Evolutionary conservation across 2,329 filamentous ascomycete species (phyloP).

Genomic region (Gnomoniopsis smithogilvyi): DNA sequence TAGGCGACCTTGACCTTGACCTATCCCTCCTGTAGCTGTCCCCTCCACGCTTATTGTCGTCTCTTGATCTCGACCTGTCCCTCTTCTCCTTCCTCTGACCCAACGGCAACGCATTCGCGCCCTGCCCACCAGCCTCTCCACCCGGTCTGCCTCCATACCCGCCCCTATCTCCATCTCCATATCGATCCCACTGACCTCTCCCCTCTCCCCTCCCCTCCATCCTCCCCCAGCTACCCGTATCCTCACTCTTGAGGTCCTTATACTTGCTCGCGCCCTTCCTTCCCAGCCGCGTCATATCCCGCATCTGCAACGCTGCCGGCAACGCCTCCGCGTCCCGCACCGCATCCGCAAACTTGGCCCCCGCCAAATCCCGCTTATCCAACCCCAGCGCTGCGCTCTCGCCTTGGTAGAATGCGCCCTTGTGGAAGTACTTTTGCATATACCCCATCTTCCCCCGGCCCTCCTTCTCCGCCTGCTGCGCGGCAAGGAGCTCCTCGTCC

Average conservation of each 20-base stretch:
- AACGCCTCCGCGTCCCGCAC: conserved; percentile 76
- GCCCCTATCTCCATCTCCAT: conserved; percentile 32
- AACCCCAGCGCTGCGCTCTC: conserved; percentile 73
- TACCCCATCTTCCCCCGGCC: conserved; percentile 77
- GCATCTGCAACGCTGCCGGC: conserved; percentile 86
- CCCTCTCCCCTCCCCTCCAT: conserved; percentile 43
- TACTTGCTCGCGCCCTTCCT: conserved; percentile 91
- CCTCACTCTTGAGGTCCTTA: conserved; percentile 81
- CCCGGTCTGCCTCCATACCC: conserved; percentile 32
- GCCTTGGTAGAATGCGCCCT: conserved; percentile 91
- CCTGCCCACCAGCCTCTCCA: conserved; percentile 46
- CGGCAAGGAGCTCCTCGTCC: conserved; percentile 72
- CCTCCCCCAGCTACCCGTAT: conserved; percentile 84
- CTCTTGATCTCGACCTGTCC: conserved; percentile 32
- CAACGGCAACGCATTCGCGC: conserved; percentile 69
- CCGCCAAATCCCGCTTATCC: conserved; percentile 81
- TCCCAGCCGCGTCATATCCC: conserved; percentile 91
- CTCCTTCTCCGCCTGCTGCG: conserved; percentile 78
- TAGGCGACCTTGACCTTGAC: conserved; percentile 49
- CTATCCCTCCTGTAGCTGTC: conserved; percentile 31
- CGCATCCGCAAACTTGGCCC: conserved; percentile 77
- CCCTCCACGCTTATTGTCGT: conserved; percentile 33
- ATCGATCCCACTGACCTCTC: conserved; percentile 35
- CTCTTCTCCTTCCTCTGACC: conserved; percentile 54
- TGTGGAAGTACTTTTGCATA: conserved; percentile 97